Evolutionary conservation across 148 eudicot species (phyloP).

Genomic region (Rhododendron kiyosumense): DNA sequence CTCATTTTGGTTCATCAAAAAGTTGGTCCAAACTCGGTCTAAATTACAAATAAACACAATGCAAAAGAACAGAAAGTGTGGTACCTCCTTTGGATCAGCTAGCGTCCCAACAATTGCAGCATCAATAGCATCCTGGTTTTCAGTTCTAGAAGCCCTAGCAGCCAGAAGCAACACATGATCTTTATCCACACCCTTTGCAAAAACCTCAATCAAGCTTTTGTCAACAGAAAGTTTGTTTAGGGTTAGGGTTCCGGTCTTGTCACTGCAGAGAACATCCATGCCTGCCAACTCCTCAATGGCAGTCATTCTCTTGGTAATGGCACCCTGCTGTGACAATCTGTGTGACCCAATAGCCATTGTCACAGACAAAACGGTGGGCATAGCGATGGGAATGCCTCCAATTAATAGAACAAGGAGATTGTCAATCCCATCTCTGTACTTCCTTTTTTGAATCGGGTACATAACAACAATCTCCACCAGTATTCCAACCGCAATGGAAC

Average conservation of each 20-base stretch:
- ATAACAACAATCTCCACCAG: constrained; percentile 72
- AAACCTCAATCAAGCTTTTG: constrained; percentile 81
- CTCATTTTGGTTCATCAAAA: neutral
- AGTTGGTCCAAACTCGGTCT: neutral
- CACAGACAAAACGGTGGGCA: constrained; percentile 95
- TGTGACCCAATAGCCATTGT: constrained; percentile 99
- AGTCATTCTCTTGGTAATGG: constrained; percentile 98
- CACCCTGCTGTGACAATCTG: constrained; percentile 91
- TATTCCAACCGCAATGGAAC: constrained; percentile 90
- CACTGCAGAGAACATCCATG: constrained; percentile 98
- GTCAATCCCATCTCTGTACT: constrained; percentile 77
- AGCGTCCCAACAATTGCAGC: constrained; percentile 91
- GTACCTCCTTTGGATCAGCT: constrained; percentile 97
- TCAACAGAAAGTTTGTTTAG: constrained; percentile 90
- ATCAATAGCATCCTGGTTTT: constrained; percentile 97
- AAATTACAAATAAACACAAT: neutral
- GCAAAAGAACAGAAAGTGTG: neutral
- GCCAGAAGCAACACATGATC: constrained; percentile 74
- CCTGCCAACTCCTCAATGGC: constrained; percentile 99
- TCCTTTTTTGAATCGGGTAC: constrained; percentile 90
- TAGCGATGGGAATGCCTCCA: constrained; percentile 97
- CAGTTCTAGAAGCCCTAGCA: constrained; percentile 88
- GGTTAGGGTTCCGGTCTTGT: constrained; percentile 94
- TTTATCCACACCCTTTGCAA: constrained; percentile 78
- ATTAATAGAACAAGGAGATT: constrained; percentile 88